These are phyloP conservation scores for Pigoraptor vietnamica DNA, from an alignment of 78 protist species.

Conservation along the genomic window DNA sequence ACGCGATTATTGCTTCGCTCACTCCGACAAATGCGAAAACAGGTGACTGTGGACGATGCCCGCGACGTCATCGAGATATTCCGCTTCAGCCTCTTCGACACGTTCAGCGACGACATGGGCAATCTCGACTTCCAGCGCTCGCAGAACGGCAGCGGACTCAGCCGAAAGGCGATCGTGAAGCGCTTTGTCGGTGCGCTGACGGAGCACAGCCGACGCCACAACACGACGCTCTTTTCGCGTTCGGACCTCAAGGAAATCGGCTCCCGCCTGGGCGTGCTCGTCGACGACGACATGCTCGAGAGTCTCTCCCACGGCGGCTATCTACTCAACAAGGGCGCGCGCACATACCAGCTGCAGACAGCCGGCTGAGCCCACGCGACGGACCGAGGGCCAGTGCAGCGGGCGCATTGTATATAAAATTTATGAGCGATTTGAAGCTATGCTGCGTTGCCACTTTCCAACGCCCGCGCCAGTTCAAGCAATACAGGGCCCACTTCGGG, in stretches of 20 bases:
- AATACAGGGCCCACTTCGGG: background rate
- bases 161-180: slow-evolving; percentile 4
- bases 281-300: background rate
- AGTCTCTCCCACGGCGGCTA: background rate
- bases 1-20: no score
- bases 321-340: slow-evolving; percentile 7
- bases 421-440: no score
- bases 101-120: slow-evolving; percentile 1
- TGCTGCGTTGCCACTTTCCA: no score
- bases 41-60: slow-evolving; percentile 65
- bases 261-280: background rate
- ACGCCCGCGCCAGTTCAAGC: background rate
- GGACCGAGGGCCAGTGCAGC: no score
- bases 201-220: background rate
- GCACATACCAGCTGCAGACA: slow-evolving; percentile 19
- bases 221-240: background rate
- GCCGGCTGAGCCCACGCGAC: background rate
- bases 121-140: background rate
- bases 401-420: no score
- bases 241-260: background rate
- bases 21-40: no score
- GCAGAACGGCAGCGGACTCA: slow-evolving; percentile 2
- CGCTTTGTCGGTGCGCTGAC: background rate
- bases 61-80: slow-evolving; percentile 29
- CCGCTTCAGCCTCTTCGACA: background rate